Conservation (phyloP, 2,329 filamentous ascomycete species). For the Colletotrichum echinochloae region DNA sequence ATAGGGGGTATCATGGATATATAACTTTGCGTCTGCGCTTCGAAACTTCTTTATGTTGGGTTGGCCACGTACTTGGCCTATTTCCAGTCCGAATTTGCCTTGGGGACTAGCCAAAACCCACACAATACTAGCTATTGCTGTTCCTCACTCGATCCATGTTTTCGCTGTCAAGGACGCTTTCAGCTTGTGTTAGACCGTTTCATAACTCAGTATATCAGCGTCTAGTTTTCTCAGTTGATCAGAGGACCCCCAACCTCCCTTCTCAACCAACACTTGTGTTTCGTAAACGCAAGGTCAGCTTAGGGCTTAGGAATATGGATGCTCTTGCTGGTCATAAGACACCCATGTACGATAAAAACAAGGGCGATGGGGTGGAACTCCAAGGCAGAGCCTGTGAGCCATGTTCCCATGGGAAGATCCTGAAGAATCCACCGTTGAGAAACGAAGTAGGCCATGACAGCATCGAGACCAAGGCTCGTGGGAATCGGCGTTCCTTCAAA, state of each 20-base stretch:
- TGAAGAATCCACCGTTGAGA: conserved; percentile 83
- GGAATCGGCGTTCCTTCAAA: conserved; percentile 98
- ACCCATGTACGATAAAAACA: conserved; percentile 89
- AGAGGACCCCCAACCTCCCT: neutral
- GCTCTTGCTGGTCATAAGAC: conserved; percentile 94
- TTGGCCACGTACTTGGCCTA: neutral
- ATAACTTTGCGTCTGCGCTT: conserved; percentile 11
- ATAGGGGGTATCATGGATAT: conserved; percentile 35
- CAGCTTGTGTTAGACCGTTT: neutral
- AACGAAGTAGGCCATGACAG: conserved; percentile 91
- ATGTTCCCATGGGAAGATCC: conserved; percentile 80
- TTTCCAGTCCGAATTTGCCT: neutral
- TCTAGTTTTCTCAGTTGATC: neutral
- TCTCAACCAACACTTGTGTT: neutral
- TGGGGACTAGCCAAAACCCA: neutral
- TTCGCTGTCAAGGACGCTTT: neutral
- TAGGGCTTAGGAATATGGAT: conserved; percentile 93
- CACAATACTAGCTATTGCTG: neutral
- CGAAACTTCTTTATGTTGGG: neutral
- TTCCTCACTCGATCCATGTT: neutral
- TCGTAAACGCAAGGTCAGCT: conserved; percentile 21
- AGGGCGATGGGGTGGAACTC: conserved; percentile 88
- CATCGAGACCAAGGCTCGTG: conserved; percentile 84
- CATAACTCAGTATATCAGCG: neutral
- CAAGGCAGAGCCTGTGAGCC: conserved; percentile 73